Evolutionary conservation across 805 yeast genomes (phyloP), one percentile per base, ranked within the genome.

Genomic region (Yamadazyma phyllophila): DNA sequence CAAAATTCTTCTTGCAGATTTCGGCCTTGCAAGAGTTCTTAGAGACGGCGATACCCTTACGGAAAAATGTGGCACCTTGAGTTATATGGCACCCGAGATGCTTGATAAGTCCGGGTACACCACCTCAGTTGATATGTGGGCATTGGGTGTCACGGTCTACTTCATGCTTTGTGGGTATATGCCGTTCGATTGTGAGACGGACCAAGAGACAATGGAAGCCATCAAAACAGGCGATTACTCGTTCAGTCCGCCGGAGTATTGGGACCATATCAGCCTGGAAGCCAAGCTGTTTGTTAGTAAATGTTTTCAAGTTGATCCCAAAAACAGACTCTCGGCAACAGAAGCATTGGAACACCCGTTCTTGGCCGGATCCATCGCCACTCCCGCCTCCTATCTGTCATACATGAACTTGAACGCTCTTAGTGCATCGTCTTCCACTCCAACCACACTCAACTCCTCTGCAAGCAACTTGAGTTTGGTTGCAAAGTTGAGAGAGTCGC

Each of bases 151-250:
- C 2, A 67, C 83, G 29, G 74, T 83, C 1, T 85, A 84, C 59
- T 84, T 85, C 54, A 75, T 84, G 75, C 71, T 82, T 12, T 75
- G 85, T 49, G 91, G 91, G 2, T 85, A 83, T 58, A 79, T 85
- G 65, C 92, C 92, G 1, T 85, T 85, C 60, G 91, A 85, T 55
- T 80, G 90, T 51, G 90, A 84, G 42, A 75, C 80, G 5, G 83
- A 82, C 33, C 76, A 74, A 1, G 90, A 85, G 56, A 87, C 89
- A 10, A 71, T 75, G 54, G 74, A 79, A 34, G 86, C 88, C 30
- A 83, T 85, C n/a, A 46, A 58, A 16, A 67, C 59, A 11, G 81
- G 76, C n/a, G 85, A 84, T 48, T 83, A 70, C 55, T 66, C 69
- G 45, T 81, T 80, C 51, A 85, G 81, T 48, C 86, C 87, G n/a